Evolutionary conservation across 495 filamentous ascomycete species (phyloP), one percentile per base, ranked within the genome.

Genomic region (Daldinia vernicosa): DNA sequence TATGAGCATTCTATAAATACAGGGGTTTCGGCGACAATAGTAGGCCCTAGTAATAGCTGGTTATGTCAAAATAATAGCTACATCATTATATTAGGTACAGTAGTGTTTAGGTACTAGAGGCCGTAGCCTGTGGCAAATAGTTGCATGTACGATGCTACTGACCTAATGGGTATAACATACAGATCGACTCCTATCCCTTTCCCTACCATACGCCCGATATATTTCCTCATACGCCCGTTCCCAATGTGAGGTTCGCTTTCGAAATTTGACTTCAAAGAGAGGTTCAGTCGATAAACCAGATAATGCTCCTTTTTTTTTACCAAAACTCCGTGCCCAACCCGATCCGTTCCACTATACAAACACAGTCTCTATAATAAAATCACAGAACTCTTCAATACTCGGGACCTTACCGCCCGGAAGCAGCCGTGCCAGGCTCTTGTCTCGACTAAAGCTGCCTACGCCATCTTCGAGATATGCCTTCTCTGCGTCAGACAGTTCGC

Each of bases 401-500:
- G 84, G 84, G 62, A 78, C 55, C 55, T 66, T 78, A 51, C 78
- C 76, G 35, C 70, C 54, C 17, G 28, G 51, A 62, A 82, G 37
- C 14, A 75, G 22, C 24, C 71, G 55, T 35, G 70, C 71, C 19
- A 83, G 35, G 53, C 77, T 59, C 60, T 74, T 66, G 35, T 45
- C 59, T 75, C 66, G 61, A 72, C 61, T 30, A 7, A 70, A n/a
- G 40, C 37, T 54, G 32, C 75, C 77, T 19, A 81, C 60, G n/a
- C 80, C 81, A 27, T 78, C 81, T 66, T 84, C 76, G 33, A 85
- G 77, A 60, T 79, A 84, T n/a, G 77, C 76, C 66, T 78, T 80
- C 69, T 88, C 85, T 9, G 82, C 80, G 33, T 79, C 77, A 1
- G 79, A 80, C 6, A 84, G 78, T 62, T 83, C 83, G 26, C 80